Conservation (phyloP, 257 asterid genomes). For the Fraxinus americana region DNA sequence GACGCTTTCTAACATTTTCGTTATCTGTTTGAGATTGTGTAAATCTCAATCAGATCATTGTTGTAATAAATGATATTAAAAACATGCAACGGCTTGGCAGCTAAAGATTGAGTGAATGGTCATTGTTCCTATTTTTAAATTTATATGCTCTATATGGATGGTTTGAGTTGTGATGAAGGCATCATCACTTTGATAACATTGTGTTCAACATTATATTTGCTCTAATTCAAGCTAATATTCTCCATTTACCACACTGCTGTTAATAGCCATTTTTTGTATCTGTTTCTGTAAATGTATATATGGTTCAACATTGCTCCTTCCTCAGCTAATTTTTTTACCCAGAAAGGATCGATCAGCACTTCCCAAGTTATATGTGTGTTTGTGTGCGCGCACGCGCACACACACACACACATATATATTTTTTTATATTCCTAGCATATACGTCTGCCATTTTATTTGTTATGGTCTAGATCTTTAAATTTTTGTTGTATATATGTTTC, state of each 20-base stretch:
- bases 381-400: too few species aligned
- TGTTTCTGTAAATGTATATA: constrained; percentile 6
- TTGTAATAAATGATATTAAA: neutral
- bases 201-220: neutral
- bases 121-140: constrained; percentile 14
- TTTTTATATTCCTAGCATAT: neutral
- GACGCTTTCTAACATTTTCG: neutral
- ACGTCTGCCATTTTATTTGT: neutral
- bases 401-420: too few species aligned
- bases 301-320: neutral
- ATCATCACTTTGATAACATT: neutral
- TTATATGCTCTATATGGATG: neutral
- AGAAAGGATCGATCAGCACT: neutral
- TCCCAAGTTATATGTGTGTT: neutral
- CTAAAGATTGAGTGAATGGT: neutral
- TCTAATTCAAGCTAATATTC: neutral
- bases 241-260: neutral
- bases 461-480: neutral
- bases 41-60: neutral
- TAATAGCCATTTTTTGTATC: constrained; percentile 5
- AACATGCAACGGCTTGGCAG: too few species aligned
- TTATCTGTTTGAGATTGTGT: neutral
- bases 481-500: neutral
- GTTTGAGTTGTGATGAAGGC: neutral
- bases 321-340: neutral